Conservation (phyloP, 2,329 filamentous ascomycete species). For the Chrysosporium keratinophilum region DNA sequence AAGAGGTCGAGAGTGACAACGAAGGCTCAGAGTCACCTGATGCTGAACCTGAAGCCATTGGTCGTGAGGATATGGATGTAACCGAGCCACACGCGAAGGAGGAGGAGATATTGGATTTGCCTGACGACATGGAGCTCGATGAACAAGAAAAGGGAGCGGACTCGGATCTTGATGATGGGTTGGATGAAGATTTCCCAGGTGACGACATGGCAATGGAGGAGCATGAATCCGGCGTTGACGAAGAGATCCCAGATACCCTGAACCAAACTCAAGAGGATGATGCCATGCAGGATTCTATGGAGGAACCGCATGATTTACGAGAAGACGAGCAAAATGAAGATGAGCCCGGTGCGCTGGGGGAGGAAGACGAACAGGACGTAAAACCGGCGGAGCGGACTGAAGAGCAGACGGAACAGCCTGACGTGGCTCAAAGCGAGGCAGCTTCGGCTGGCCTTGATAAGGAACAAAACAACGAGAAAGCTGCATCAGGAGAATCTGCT, state of each 20-base stretch:
- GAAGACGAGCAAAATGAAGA: conserved; percentile 34
- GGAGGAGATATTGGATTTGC: conserved; percentile 69
- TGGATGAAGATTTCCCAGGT: conserved; percentile 40
- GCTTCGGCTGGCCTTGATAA: conserved; percentile 32
- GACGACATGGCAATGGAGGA: conserved; percentile 29
- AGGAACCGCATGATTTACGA: conserved; percentile 37
- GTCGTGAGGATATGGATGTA: conserved; percentile 53
- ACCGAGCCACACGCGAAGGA: conserved; percentile 69
- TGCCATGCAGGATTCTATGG: conserved; percentile 20
- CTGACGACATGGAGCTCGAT: conserved; percentile 79
- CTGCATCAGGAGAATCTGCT: conserved; percentile 39
- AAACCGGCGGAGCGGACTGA: conserved; percentile 40
- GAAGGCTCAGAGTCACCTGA: conserved; percentile 39
- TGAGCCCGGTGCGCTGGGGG: conserved; percentile 23
- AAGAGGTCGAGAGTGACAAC: conserved; percentile 50
- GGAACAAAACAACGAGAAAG: conserved; percentile 35
- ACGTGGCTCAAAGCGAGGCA: conserved; percentile 39
- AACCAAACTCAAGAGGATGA: conserved; percentile 26
- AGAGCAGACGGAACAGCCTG: conserved; percentile 45
- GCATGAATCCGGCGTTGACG: conserved; percentile 16
- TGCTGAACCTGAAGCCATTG: conserved; percentile 52
- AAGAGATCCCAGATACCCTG: conserved; percentile 26
- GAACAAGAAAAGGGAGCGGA: conserved; percentile 49
- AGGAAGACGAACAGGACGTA: conserved; percentile 44
- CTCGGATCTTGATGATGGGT: conserved; percentile 40